These are phyloP conservation scores for Tuber aestivum DNA, from an alignment of 495 filamentous ascomycete genomes.

Conservation along the genomic window DNA sequence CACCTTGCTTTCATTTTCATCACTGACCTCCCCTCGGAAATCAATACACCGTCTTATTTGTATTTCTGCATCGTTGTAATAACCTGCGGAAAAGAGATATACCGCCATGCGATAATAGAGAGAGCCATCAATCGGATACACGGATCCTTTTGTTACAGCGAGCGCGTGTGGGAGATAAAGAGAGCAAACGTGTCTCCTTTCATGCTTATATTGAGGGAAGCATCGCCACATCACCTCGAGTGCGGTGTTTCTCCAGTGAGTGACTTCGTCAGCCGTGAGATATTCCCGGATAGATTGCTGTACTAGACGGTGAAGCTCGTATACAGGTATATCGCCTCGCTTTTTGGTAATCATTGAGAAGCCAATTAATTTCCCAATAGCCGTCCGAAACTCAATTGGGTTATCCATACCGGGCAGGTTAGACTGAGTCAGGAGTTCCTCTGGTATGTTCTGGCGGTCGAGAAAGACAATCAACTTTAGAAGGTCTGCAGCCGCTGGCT, in stretches of 20 bases:
- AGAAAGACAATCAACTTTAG: constrained; percentile 42
- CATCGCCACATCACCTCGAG: constrained; percentile 8
- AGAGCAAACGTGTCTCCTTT: background rate
- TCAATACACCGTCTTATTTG: constrained; percentile 1
- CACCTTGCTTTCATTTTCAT: constrained; percentile 36
- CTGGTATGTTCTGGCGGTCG: constrained; percentile 42
- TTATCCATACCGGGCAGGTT: constrained; percentile 2
- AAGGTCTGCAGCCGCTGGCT: constrained; percentile 37
- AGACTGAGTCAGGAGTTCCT: constrained; percentile 15
- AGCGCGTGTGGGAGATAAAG: constrained; percentile 16
- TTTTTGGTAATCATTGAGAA: constrained; percentile 4
- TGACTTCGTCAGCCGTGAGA: constrained; percentile 1
- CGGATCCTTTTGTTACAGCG: constrained; percentile 6
- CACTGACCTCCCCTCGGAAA: background rate
- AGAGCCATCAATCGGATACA: background rate
- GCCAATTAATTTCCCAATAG: background rate
- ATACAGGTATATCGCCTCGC: background rate
- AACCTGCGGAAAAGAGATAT: background rate
- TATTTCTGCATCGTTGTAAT: constrained; percentile 7
- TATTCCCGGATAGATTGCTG: constrained; percentile 11
- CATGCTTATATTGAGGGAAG: constrained; percentile 3
- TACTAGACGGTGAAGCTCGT: constrained; percentile 17
- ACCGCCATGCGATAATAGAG: constrained; percentile 4
- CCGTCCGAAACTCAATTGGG: background rate
- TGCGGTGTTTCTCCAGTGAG: constrained; percentile 1